Evolutionary conservation across 148 eudicot genomes (phyloP).

Genomic region (Diospyros kaki): DNA sequence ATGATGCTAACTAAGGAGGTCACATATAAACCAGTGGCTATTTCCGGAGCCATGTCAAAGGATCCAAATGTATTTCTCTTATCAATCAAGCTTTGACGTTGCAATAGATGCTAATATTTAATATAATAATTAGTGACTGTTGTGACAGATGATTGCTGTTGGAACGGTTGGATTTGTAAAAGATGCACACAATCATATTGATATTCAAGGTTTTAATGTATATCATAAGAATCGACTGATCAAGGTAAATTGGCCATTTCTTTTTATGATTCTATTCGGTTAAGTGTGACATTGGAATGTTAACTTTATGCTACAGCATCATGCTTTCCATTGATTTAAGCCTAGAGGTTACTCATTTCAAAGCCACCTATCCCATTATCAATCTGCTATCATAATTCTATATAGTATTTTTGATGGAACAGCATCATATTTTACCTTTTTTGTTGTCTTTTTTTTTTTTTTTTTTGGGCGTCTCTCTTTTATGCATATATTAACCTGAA

Average conservation of each 20-base stretch:
- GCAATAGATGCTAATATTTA: background rate
- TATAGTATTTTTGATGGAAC: background rate
- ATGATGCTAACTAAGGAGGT: conserved; percentile 48
- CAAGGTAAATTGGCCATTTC: conserved; percentile 32
- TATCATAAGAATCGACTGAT: conserved; percentile 79
- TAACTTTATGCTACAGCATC: background rate
- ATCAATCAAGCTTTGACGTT: background rate
- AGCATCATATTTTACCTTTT: background rate
- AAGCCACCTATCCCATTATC: background rate
- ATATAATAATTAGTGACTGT: background rate
- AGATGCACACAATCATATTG: conserved; percentile 69
- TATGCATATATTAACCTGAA: conserved; percentile 1
- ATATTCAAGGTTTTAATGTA: conserved; percentile 78
- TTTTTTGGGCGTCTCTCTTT: background rate
- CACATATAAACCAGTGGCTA: conserved; percentile 43
- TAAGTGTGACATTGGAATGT: background rate
- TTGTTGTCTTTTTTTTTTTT: too few relatives aligned
- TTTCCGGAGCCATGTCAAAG: conserved; percentile 23
- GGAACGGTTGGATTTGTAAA: conserved; percentile 67
- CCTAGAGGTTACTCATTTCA: background rate
- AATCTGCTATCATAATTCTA: background rate
- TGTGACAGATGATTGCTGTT: conserved; percentile 40
- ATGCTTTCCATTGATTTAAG: background rate
- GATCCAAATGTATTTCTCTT: conserved; percentile 28
- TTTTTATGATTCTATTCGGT: background rate